Evolutionary conservation across 371 early-diverging fungal genomes (phyloP), one percentile per base, ranked within the genome.

Genomic region (Quaeritorhiza haematococci): DNA sequence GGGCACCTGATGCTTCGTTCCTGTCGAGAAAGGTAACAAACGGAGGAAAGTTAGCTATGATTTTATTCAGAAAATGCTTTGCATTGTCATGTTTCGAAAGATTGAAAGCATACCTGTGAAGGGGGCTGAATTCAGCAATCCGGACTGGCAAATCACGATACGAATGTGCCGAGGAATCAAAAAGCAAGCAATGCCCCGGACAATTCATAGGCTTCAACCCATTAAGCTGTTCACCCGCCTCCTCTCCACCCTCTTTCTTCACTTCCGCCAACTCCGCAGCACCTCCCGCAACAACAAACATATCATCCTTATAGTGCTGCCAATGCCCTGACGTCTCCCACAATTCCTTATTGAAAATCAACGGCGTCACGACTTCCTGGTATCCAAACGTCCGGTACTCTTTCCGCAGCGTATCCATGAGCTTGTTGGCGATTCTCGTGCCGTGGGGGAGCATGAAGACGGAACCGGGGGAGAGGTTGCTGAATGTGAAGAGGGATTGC

Each of bases 281-380:
- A 5, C 56, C 60, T 3, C 55, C 62, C 1, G 23, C 29, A 6
- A 76, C 66, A 13, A 68, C 53, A 55, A 69, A 76, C 76, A 76
- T 76, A 52, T 76, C 71, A 0, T 76, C 77, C 46, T 63, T 53
- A 74, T 99, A 99, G 72, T 99, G 98, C 55, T 94, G 84, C 87
- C 96, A 98, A 74, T 99, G 99, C 5, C 99, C 99, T 28, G 93
- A 92, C 50, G 87, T 92, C 65, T 96, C 91, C 99, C 99, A 99
- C 49, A 99, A 76, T 66, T 93, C 86, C 69, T 90, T 85, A 63
- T 92, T 93, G 80, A 84, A 99, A 74, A 99, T 87, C 58, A 95
- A 88, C 55, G 99, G 99, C 0, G 98, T 96, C 62, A 96, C 90
- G 45, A 99, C 91, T 76, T 96, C 95, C 24, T 87, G 83, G 72